Percentiles rank a stretch among this genome's conserved stretches.
These are phyloP conservation scores for Elongisporangium undulatum DNA, from an alignment of 352 stramenopile species.

Conservation along the genomic window DNA sequence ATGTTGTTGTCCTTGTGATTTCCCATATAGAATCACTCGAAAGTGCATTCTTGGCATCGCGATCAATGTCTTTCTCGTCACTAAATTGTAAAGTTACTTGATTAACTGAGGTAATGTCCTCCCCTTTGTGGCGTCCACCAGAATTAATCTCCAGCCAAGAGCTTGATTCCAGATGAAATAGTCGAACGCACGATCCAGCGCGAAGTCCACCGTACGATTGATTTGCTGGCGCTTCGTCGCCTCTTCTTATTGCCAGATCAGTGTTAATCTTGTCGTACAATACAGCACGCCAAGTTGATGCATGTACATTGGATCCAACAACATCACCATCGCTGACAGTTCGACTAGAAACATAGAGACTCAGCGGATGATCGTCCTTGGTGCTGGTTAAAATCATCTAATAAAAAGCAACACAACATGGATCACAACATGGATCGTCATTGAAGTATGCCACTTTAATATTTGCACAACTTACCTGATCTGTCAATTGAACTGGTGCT, in stretches of 20 bases:
- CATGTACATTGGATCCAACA: slow-evolving; percentile 52
- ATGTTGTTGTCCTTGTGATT: slow-evolving; percentile 39
- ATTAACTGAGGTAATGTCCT: slow-evolving; percentile 1
- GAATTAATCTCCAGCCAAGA: slow-evolving; percentile 50
- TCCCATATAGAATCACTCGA: slow-evolving; percentile 63
- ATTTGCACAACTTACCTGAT: slow-evolving; percentile 34
- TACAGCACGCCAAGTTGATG: slow-evolving; percentile 53
- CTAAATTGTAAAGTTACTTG: slow-evolving; percentile 41
- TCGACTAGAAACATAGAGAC: slow-evolving; percentile 63
- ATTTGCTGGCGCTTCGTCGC: slow-evolving; percentile 4
- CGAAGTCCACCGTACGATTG: slow-evolving; percentile 20
- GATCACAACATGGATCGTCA: not conserved
- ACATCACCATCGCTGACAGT: slow-evolving; percentile 27
- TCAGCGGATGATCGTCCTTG: slow-evolving; percentile 40
- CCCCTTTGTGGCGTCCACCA: not conserved
- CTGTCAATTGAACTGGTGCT: slow-evolving; percentile 53
- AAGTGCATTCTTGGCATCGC: slow-evolving; percentile 18
- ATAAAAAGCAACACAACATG: not conserved
- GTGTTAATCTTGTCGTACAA: slow-evolving; percentile 40
- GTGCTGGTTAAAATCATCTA: slow-evolving; percentile 50
- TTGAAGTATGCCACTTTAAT: not conserved
- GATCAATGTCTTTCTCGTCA: slow-evolving; percentile 35
- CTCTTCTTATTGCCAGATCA: slow-evolving; percentile 6
- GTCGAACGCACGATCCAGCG: slow-evolving; percentile 47
- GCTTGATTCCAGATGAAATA: slow-evolving; percentile 63